Base-by-base conservation (phyloP, 2,329 filamentous ascomycete species). In the Fusarium coicis region DNA sequence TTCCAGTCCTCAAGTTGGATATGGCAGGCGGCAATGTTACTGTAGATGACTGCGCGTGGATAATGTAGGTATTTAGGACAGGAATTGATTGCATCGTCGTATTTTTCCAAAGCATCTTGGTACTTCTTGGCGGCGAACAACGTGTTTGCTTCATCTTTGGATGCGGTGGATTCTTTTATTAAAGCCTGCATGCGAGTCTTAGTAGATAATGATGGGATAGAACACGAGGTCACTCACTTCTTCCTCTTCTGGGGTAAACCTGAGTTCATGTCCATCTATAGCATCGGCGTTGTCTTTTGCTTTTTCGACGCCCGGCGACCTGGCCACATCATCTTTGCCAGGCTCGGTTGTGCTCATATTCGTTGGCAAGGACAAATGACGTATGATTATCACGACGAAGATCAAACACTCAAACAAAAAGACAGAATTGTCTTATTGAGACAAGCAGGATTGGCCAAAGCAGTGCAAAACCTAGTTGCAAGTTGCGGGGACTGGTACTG, bases 11-110 rank as follows among this genome's bases (percentile, higher is more conserved):
- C 87, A 7, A 97, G 85, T 80, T 97, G 97, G 61, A 98, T 81
- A 77, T 97, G 90, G 79, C 95, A 97, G 15, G 95, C 96, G 4
- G 96, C 89, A 74, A 98, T 92, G 84, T 98, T 98, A 80, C 93
- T 95, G 66, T 92, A 90, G 10, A 98, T 86, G 15, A 98, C 93
- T 32, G 95, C 94, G 70, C 96, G 87, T 76, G 97, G 94, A 83
- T 94, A 97, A 80, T 96, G 91, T 32, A 97, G 89, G 80, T 97
- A 97, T 73, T 90, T 91, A 4, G 96, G 96, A 77, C 94, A 95
- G 12, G 91, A 88, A 18, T 90, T 87, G 7, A 97, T 86, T 28
- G 96, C 95, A 74, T 92, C 90, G 77, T 95, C 92, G 83, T 98
- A 98, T 68, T 89, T 92, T 74, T 91, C 89, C 70, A 98, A 92